Evolutionary conservation across 139 green algal genomes (phyloP).

Genomic region (Micractinium conductrix): DNA sequence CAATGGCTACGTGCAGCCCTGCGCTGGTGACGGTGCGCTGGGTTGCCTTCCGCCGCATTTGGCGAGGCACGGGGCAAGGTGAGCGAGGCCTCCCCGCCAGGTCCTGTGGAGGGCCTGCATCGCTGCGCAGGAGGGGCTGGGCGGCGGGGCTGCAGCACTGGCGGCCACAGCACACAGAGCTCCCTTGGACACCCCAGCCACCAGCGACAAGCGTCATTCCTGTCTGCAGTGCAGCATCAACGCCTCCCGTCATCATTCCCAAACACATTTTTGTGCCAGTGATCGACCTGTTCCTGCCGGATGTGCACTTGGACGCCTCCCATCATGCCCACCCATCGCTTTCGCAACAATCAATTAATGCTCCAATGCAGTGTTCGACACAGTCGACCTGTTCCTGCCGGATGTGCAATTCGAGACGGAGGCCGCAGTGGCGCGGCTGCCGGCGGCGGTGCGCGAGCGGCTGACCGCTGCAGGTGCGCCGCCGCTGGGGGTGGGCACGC

Average conservation of each 20-base stretch:
- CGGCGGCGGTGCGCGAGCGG: conserved; percentile 50
- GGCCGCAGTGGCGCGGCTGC: conserved; percentile 84
- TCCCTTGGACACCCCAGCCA: no score
- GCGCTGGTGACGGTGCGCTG: conserved; percentile 74
- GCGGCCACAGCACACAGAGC: no score
- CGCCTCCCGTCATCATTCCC: no score
- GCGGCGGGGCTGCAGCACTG: no score
- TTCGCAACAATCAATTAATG: no score
- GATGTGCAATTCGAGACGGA: conserved; percentile 85
- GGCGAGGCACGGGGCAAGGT: conserved; percentile 60
- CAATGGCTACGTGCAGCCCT: not conserved
- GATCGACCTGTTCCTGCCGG: conserved; percentile 91
- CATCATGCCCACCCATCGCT: no score
- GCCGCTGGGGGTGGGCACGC: not conserved
- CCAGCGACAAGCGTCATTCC: no score
- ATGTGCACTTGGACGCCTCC: conserved; percentile 79
- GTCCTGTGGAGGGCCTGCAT: no score
- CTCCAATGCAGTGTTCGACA: conserved; percentile 80
- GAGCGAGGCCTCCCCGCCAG: no score
- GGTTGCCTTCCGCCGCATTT: conserved; percentile 85
- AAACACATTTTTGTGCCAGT: no score
- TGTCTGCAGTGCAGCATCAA: no score
- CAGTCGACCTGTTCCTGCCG: conserved; percentile 90
- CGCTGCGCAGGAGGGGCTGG: no score
- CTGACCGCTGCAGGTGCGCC: not conserved